Conservation (phyloP, 495 filamentous ascomycete genomes). For the Umbilicaria muhlenbergii region DNA sequence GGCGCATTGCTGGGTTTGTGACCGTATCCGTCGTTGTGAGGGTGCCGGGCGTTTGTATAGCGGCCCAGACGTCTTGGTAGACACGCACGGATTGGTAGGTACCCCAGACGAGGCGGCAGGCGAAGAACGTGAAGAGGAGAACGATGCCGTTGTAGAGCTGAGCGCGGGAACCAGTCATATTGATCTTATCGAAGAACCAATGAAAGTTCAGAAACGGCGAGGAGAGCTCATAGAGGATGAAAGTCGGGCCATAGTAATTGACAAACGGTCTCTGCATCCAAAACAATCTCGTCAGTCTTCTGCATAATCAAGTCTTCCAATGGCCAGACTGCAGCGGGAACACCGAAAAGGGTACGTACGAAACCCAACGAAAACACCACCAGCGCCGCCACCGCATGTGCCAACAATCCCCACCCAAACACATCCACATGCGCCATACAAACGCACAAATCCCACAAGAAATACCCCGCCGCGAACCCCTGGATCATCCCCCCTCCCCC, state of each 20-base stretch:
- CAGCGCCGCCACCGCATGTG: constrained; percentile 75
- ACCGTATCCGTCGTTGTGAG: neutral
- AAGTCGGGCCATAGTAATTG: constrained; percentile 79
- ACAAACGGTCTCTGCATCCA: constrained; percentile 63
- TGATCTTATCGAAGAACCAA: constrained; percentile 98
- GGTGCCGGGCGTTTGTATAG: constrained; percentile 23
- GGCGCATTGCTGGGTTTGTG: neutral
- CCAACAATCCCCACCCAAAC: constrained; percentile 79
- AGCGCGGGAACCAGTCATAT: constrained; percentile 67
- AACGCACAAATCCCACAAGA: constrained; percentile 78
- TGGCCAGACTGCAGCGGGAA: neutral
- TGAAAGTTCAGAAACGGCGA: constrained; percentile 90
- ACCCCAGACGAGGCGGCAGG: constrained; percentile 82
- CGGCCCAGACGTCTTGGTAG: constrained; percentile 65
- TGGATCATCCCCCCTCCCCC: constrained; percentile 69
- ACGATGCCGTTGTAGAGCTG: constrained; percentile 80
- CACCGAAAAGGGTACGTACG: constrained; percentile 41
- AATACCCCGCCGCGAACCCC: constrained; percentile 83
- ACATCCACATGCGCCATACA: constrained; percentile 55
- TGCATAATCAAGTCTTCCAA: neutral
- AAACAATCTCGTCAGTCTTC: neutral
- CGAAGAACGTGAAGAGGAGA: constrained; percentile 63
- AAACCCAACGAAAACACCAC: constrained; percentile 83
- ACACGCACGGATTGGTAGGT: constrained; percentile 64
- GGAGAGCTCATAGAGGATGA: constrained; percentile 97